phyloP scores from a whole-genome alignment of 305 asterid species.

The Fraxinus greggii region DNA sequence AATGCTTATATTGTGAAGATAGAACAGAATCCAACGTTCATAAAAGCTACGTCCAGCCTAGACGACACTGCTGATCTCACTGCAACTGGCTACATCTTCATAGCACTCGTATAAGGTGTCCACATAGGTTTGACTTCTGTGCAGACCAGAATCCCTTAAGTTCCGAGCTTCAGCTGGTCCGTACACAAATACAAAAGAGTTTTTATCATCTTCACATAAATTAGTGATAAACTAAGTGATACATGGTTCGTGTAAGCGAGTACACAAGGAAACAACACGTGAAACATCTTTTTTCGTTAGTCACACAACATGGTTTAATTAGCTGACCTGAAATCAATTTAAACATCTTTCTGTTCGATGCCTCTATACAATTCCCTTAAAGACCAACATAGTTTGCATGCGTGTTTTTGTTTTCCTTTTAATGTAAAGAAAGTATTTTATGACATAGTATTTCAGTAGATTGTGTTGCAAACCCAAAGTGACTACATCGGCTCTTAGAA shows the following conservation, averaged over 20 bases:
- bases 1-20: background rate
- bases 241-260: background rate
- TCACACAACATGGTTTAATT: background rate
- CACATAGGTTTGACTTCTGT: constrained; percentile 22
- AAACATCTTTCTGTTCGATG: background rate
- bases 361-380: background rate
- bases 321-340: background rate
- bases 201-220: too few species aligned
- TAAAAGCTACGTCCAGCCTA: constrained; percentile 93
- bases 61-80: constrained; percentile 91
- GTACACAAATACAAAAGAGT: too few species aligned
- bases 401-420: background rate
- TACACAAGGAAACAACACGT: background rate
- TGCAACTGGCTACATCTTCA: constrained; percentile 93
- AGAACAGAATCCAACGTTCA: constrained; percentile 38
- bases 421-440: too few species aligned
- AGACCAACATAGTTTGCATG: background rate
- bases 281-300: background rate
- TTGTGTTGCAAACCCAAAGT: background rate
- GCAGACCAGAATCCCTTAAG: too few species aligned
- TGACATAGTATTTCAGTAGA: too few species aligned
- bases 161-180: too few species aligned
- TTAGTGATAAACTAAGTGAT: background rate
- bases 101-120: constrained; percentile 87
- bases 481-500: background rate